Evolutionary conservation across 768 basidiomycete genomes (phyloP).

Genomic region (Mycena polygramma): DNA sequence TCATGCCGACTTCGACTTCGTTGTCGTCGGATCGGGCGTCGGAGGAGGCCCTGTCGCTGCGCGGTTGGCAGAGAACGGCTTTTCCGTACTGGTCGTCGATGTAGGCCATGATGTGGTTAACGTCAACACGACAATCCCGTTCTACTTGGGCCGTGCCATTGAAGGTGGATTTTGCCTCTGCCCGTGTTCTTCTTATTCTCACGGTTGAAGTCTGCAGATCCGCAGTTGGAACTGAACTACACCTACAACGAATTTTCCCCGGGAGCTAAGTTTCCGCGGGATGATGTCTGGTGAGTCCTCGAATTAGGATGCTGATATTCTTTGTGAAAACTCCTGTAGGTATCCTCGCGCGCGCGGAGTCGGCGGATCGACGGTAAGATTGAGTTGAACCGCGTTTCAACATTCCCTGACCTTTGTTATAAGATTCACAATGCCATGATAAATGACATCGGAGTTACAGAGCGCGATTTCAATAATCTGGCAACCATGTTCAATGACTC

Average conservation of each 20-base stretch:
- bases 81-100: conserved; percentile 48
- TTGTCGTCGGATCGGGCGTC: conserved; percentile 45
- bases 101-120: conserved; percentile 43
- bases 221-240: conserved; percentile 45
- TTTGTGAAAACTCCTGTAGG: conserved; percentile 26
- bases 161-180: conserved; percentile 38
- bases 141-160: conserved; percentile 41
- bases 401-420: background rate
- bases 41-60: conserved; percentile 46
- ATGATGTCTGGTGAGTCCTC: conserved; percentile 41
- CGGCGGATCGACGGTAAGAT: conserved; percentile 48
- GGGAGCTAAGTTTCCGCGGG: conserved; percentile 42
- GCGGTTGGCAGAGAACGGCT: conserved; percentile 42
- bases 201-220: conserved; percentile 35
- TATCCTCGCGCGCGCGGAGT: conserved; percentile 47
- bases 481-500: conserved; percentile 41
- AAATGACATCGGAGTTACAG: conserved; percentile 8
- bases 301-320: conserved; percentile 35
- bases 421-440: conserved; percentile 23
- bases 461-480: conserved; percentile 10
- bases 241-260: conserved; percentile 45
- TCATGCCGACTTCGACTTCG: conserved; percentile 40
- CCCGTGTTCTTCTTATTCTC: background rate
- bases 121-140: conserved; percentile 46
- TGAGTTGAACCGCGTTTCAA: too few relatives aligned